phyloP scores from a whole-genome alignment of 768 basidiomycete genomes.

The Hydnomerulius pinastri region DNA sequence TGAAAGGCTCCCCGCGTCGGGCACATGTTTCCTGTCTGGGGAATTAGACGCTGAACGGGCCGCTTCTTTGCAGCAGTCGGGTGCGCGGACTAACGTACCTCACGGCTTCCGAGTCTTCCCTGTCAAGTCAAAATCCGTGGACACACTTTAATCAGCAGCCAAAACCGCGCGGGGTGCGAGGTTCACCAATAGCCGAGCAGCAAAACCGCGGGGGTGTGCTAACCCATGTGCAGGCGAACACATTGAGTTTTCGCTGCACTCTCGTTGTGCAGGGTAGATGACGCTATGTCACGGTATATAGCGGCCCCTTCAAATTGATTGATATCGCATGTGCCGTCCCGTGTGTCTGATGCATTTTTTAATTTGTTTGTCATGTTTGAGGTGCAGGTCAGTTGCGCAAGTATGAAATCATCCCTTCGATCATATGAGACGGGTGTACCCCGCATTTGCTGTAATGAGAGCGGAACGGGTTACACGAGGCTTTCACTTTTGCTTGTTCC shows the following conservation, averaged over 20 bases:
- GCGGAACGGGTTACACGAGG: background rate
- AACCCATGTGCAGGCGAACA: background rate
- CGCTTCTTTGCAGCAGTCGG: constrained; percentile 4
- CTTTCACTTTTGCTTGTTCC: background rate
- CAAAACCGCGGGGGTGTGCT: constrained; percentile 17
- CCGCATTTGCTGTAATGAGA: background rate
- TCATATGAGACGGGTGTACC: no score
- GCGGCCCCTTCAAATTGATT: background rate
- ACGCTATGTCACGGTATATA: background rate
- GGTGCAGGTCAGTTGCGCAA: background rate
- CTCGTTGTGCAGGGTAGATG: constrained; percentile 3
- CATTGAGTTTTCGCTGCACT: constrained; percentile 3
- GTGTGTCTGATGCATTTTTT: background rate
- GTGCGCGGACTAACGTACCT: constrained; percentile 15
- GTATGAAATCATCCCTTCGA: no score
- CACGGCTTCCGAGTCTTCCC: constrained; percentile 9
- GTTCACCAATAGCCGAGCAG: constrained; percentile 13
- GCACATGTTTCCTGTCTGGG: constrained; percentile 18
- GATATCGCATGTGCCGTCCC: constrained; percentile 4
- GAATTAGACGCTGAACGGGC: constrained; percentile 16
- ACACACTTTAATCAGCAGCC: constrained; percentile 9
- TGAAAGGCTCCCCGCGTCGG: constrained; percentile 1
- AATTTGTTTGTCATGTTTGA: background rate
- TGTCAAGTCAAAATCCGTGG: constrained; percentile 19
- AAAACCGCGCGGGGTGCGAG: constrained; percentile 20